Evolutionary conservation across 148 eudicot genomes (phyloP).

Genomic region (Camellia granthamiana): DNA sequence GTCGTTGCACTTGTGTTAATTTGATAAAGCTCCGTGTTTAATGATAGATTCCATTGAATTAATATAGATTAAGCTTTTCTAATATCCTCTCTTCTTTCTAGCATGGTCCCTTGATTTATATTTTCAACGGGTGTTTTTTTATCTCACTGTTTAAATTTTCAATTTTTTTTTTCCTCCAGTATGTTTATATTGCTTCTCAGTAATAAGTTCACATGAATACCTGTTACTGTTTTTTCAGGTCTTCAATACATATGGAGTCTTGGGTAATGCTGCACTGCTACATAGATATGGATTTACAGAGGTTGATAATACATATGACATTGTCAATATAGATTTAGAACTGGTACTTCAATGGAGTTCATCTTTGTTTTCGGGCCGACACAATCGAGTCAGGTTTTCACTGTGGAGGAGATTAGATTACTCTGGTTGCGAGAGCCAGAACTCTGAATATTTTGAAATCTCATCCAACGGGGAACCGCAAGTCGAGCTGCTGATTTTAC

Average conservation of each 20-base stretch:
- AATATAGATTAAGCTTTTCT: background rate
- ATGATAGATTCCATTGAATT: background rate
- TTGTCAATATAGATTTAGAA: slow-evolving; percentile 79
- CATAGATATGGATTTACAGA: slow-evolving; percentile 97
- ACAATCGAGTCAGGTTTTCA: slow-evolving; percentile 57
- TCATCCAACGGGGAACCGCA: slow-evolving; percentile 81
- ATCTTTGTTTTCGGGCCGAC: slow-evolving; percentile 61
- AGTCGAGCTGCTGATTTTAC: slow-evolving; percentile 68
- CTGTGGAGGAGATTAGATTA: slow-evolving; percentile 70
- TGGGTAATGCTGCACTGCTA: slow-evolving; percentile 93
- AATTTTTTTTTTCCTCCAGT: background rate
- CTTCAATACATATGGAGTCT: slow-evolving; percentile 80
- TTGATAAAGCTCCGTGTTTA: background rate
- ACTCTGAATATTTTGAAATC: slow-evolving; percentile 84
- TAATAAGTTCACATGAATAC: background rate
- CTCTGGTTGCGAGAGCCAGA: slow-evolving; percentile 57
- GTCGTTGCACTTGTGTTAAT: background rate
- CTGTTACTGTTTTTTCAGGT: slow-evolving; percentile 44
- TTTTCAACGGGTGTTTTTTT: background rate
- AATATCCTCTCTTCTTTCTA: background rate
- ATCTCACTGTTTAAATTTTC: background rate
- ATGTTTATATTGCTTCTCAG: background rate
- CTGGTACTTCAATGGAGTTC: slow-evolving; percentile 76
- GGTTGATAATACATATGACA: slow-evolving; percentile 60
- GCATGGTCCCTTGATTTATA: background rate